Conservation (phyloP, 1,284 basidiomycete genomes). For the Wallemia mellicola region DNA sequence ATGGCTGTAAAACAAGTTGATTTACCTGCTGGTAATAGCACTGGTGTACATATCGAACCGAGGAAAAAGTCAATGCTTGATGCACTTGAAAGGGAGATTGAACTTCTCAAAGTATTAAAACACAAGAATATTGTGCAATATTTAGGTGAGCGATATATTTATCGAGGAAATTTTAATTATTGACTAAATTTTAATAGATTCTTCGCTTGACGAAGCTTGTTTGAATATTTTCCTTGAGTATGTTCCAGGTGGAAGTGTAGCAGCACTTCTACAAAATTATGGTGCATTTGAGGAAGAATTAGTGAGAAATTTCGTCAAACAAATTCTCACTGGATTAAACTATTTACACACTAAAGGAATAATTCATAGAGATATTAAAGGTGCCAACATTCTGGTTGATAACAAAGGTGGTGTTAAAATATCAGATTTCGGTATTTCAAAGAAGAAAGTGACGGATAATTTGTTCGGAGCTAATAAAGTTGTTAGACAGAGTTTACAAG, state of each 20-base stretch:
- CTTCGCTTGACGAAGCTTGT: conserved; percentile 54
- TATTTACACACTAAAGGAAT: conserved; percentile 86
- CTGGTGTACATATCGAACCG: conserved; percentile 49
- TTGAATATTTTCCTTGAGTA: conserved; percentile 98
- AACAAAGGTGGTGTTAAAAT: conserved; percentile 98
- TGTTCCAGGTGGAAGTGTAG: conserved; percentile 88
- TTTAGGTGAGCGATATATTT: conserved; percentile 30
- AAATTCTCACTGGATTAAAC: conserved; percentile 67
- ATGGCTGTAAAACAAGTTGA: conserved; percentile 99
- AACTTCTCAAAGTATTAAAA: conserved; percentile 72
- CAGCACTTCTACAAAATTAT: conserved; percentile 68
- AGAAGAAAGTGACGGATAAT: conserved; percentile 30
- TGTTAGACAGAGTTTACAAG: conserved; percentile 61
- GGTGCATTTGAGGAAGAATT: conserved; percentile 88
- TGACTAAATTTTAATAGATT: conserved; percentile 12
- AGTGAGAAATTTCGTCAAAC: conserved; percentile 75
- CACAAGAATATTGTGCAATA: conserved; percentile 98
- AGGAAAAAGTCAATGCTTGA: conserved; percentile 82
- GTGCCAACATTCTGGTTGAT: conserved; percentile 90
- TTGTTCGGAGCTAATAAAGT: conserved; percentile 3
- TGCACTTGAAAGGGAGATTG: conserved; percentile 84
- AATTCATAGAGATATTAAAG: conserved; percentile 95
- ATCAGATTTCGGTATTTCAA: conserved; percentile 94
- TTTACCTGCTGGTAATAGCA: conserved; percentile 33
- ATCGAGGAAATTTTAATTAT: neutral